These are phyloP conservation scores for Datisca glomerata DNA, from an alignment of 306 rosid genomes.

Conservation along the genomic window DNA sequence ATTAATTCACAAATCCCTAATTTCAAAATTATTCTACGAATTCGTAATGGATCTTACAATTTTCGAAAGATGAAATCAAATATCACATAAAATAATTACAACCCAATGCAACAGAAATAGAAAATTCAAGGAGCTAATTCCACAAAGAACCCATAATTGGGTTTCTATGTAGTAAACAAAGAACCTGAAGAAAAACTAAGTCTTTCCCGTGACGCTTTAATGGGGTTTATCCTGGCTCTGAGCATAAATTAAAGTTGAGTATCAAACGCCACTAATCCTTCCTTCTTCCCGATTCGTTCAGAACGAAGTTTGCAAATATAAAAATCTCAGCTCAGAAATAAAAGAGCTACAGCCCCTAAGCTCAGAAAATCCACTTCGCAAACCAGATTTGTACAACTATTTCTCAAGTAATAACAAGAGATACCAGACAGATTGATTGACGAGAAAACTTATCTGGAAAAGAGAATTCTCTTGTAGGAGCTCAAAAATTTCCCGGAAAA, in stretches of 20 bases:
- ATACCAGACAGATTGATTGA: slow-evolving; percentile 1
- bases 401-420: background rate
- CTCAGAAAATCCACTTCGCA: slow-evolving; percentile 1
- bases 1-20: background rate
- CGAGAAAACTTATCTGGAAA: slow-evolving; percentile 36
- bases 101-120: no score
- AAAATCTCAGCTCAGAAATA: slow-evolving; percentile 36
- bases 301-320: slow-evolving; percentile 26
- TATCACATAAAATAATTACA: no score
- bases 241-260: background rate
- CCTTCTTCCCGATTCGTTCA: slow-evolving; percentile 24
- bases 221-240: no score
- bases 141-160: no score
- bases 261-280: background rate
- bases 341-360: slow-evolving; percentile 16
- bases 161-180: no score
- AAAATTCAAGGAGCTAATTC: no score
- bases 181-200: no score
- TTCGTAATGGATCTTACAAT: no score
- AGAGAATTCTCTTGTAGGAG: slow-evolving; percentile 14
- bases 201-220: no score
- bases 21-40: background rate
- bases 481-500: slow-evolving; percentile 20
- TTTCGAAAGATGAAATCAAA: background rate
- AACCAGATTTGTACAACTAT: background rate